Percentiles rank a stretch among this genome's conserved stretches.
phyloP scores from a whole-genome alignment of 306 rosid species.

The barrel medic (Medicago truncatula) region MtrunA17r5.0-ANR NC_053042.1:35993001-35993500 shows the following conservation, averaged over 20 bases:
- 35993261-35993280: not conserved
- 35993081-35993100: slow-evolving; percentile 89
- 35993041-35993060: slow-evolving; percentile 85
- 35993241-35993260: not conserved
- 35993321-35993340: not conserved
- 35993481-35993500: too few relatives aligned
- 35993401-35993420: not conserved
- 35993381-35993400: slow-evolving; percentile 11
- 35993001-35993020: slow-evolving; percentile 73
- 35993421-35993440: not conserved
- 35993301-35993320: not conserved
- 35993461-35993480: too few relatives aligned
- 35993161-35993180: slow-evolving; percentile 20
- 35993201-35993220: not conserved
- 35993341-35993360: slow-evolving; percentile 12
- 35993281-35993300: not conserved
- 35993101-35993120: slow-evolving; percentile 50
- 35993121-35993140: slow-evolving; percentile 28
- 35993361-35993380: slow-evolving; percentile 2
- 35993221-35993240: slow-evolving; percentile 9
- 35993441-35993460: slow-evolving; percentile 5
- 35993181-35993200: slow-evolving; percentile 33
- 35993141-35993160: slow-evolving; percentile 37
- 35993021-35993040: slow-evolving; percentile 74
- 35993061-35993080: slow-evolving; percentile 88